phyloP scores from a whole-genome alignment of 2,329 filamentous ascomycete genomes.

The Fusarium sacchari region DNA sequence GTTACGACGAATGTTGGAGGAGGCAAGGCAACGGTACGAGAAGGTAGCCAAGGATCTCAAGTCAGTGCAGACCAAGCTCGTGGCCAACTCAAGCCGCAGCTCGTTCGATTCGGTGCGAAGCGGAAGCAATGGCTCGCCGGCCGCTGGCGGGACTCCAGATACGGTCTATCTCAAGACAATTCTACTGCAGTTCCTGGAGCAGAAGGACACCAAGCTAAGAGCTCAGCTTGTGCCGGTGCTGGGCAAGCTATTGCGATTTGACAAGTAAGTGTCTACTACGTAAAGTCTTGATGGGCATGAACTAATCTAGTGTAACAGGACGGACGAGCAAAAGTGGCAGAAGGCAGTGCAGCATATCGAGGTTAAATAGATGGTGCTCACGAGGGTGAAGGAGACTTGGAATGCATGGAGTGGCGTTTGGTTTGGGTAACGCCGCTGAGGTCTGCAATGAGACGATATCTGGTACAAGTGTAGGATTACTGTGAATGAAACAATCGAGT shows the following conservation, averaged over 20 bases:
- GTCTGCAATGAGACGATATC: neutral
- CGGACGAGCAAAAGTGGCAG: slow-evolving; percentile 88
- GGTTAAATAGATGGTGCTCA: slow-evolving; percentile 42
- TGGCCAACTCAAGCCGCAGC: slow-evolving; percentile 57
- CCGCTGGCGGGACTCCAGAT: slow-evolving; percentile 52
- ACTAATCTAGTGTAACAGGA: slow-evolving; percentile 44
- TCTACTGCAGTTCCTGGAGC: slow-evolving; percentile 81
- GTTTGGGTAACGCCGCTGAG: slow-evolving; percentile 13
- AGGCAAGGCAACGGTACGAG: slow-evolving; percentile 79
- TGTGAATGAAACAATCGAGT: slow-evolving; percentile 6
- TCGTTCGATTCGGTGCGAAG: slow-evolving; percentile 52
- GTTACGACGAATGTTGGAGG: slow-evolving; percentile 79
- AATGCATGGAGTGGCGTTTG: slow-evolving; percentile 29
- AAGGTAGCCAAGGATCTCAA: slow-evolving; percentile 77
- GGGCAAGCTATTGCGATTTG: slow-evolving; percentile 79
- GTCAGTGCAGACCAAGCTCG: slow-evolving; percentile 59
- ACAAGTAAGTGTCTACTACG: slow-evolving; percentile 66
- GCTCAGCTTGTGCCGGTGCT: slow-evolving; percentile 81
- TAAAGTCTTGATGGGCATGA: neutral
- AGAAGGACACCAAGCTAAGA: slow-evolving; percentile 80
- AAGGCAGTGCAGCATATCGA: slow-evolving; percentile 71
- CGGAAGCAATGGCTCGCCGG: slow-evolving; percentile 45
- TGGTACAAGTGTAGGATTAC: slow-evolving; percentile 31
- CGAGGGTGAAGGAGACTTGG: neutral
- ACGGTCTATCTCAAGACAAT: slow-evolving; percentile 82